phyloP scores from a whole-genome alignment of 352 stramenopile species.

The Pythium myriotylum region DNA sequence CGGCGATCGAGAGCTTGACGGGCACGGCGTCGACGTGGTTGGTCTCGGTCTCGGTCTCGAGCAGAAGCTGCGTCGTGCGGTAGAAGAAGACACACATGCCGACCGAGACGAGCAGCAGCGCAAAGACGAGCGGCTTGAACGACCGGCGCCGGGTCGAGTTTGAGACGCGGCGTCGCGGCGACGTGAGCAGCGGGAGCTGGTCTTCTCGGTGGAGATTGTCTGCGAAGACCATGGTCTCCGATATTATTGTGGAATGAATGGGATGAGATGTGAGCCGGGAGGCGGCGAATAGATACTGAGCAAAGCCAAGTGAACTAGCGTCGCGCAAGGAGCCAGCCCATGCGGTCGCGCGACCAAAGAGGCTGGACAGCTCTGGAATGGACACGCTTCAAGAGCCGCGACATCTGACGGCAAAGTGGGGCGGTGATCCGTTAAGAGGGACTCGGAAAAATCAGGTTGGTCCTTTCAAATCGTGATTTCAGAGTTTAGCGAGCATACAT shows the following conservation, averaged over 20 bases:
- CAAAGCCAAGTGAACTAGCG: neutral
- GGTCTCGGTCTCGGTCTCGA: neutral
- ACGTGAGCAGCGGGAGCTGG: neutral
- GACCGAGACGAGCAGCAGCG: neutral
- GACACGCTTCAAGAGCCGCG: too few species aligned
- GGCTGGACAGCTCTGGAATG: too few species aligned
- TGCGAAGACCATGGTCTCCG: neutral
- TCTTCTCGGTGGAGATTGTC: neutral
- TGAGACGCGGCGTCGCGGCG: neutral
- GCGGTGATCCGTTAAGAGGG: too few species aligned
- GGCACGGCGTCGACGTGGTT: conserved; percentile 1
- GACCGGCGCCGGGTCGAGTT: neutral
- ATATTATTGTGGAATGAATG: too few species aligned
- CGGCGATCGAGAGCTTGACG: conserved; percentile 32
- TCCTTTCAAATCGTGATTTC: too few species aligned
- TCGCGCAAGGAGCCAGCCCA: too few species aligned
- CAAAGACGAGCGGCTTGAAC: conserved; percentile 2
- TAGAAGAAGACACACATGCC: conserved; percentile 1
- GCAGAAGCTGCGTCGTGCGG: neutral
- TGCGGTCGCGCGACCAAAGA: too few species aligned
- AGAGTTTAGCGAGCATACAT: too few species aligned
- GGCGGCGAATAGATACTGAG: neutral
- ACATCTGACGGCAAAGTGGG: too few species aligned
- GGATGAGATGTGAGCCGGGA: neutral
- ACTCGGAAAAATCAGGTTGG: too few species aligned